A percentile compares a stretch with the other conserved stretches of the same genome.
Conservation (phyloP, 441 rosid genomes). For the Adansonia grandidieri region DNA sequence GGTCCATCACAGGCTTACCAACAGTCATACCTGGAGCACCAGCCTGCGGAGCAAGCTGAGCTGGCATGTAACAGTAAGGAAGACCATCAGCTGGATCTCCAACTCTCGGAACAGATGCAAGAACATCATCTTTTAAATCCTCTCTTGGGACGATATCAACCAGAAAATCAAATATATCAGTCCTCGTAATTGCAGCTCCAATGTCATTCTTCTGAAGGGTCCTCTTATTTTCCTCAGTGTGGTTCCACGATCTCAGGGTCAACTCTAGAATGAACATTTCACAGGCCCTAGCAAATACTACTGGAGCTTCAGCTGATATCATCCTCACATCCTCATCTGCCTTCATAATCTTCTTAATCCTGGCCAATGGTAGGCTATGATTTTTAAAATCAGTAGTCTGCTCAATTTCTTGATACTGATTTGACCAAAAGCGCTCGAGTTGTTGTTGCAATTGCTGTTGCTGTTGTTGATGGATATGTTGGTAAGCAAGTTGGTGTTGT, state of each 20-base stretch:
- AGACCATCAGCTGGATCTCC: slow-evolving; percentile 41
- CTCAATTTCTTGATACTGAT: slow-evolving; percentile 53
- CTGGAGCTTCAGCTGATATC: slow-evolving; percentile 61
- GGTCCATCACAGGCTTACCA: slow-evolving; percentile 57
- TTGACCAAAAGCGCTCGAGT: slow-evolving; percentile 51
- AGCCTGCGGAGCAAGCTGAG: slow-evolving; percentile 47
- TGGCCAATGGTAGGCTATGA: slow-evolving; percentile 57
- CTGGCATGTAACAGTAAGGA: slow-evolving; percentile 50
- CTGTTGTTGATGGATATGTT: slow-evolving; percentile 57
- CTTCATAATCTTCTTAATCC: slow-evolving; percentile 66
- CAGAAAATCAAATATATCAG: slow-evolving; percentile 52
- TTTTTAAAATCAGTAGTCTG: slow-evolving; percentile 52
- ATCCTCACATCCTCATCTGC: slow-evolving; percentile 63
- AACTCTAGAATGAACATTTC: slow-evolving; percentile 61
- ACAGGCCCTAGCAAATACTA: slow-evolving; percentile 55
- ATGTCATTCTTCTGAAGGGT: slow-evolving; percentile 59
- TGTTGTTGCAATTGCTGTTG: slow-evolving; percentile 59
- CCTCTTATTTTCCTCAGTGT: slow-evolving; percentile 61
- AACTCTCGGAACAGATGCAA: slow-evolving; percentile 44
- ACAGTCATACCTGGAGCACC: slow-evolving; percentile 48
- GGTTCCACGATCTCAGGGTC: slow-evolving; percentile 58
- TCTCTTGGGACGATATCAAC: slow-evolving; percentile 61
- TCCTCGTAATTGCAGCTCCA: slow-evolving; percentile 54
- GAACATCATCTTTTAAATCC: slow-evolving; percentile 53
- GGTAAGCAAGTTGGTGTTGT: slow-evolving; percentile 52